A percentile compares a stretch with the other conserved stretches of the same genome.
Conservation (phyloP, 1,284 basidiomycete species). For the Ganoderma lucidum region DNA sequence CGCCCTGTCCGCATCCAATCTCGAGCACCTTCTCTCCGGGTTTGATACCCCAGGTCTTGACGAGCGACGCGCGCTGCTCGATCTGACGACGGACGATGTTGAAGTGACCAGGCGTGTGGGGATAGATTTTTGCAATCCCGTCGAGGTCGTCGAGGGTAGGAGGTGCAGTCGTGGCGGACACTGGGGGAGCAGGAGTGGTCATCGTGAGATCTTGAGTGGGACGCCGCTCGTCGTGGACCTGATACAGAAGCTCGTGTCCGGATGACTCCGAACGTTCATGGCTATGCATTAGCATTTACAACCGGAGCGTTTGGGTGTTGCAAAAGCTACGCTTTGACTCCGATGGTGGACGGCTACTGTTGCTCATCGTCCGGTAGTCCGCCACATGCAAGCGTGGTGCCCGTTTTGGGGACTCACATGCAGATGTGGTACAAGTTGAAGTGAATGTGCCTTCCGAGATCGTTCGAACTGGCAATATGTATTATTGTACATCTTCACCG, state of each 20-base stretch:
- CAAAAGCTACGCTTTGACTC: background rate
- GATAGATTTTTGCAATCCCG: conserved; percentile 31
- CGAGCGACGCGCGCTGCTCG: conserved; percentile 47
- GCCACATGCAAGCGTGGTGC: too few relatives aligned
- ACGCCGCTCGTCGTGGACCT: background rate
- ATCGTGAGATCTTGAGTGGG: background rate
- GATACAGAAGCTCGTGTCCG: background rate
- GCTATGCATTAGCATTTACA: background rate
- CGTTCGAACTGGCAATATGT: background rate
- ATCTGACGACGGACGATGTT: conserved; percentile 39
- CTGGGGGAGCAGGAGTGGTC: background rate
- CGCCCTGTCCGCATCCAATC: conserved; percentile 54
- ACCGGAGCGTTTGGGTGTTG: background rate
- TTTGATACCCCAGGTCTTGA: conserved; percentile 44
- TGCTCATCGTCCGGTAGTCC: too few relatives aligned
- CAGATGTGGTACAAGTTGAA: too few relatives aligned
- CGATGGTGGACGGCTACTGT: too few relatives aligned
- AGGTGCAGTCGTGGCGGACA: background rate
- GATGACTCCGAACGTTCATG: background rate
- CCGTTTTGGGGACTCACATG: too few relatives aligned
- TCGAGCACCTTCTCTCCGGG: conserved; percentile 47
- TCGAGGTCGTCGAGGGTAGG: conserved; percentile 24
- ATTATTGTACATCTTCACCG: background rate
- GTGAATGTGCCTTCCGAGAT: background rate
- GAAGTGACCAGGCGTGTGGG: conserved; percentile 25